phyloP scores from a whole-genome alignment of 2,329 filamentous ascomycete species.

The Neonectria magnoliae region DNA sequence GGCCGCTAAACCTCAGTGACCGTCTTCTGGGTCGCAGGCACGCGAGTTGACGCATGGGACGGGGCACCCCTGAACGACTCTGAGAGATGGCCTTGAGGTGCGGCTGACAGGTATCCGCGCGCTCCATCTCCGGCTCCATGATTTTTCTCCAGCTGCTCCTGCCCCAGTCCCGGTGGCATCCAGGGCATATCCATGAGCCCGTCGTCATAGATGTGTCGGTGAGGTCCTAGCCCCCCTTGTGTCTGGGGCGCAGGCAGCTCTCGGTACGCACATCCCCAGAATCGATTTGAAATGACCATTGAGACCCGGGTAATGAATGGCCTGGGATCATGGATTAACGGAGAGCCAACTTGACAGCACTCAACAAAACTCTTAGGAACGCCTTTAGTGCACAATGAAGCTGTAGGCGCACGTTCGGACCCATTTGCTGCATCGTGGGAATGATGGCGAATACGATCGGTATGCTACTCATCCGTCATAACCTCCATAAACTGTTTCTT shows the following conservation, averaged over 20 bases:
- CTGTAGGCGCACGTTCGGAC: conserved; percentile 2
- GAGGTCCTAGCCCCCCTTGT: conserved; percentile 27
- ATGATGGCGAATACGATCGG: conserved; percentile 7
- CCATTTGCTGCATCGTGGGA: conserved; percentile 6
- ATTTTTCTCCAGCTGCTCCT: conserved; percentile 33
- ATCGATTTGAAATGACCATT: conserved; percentile 29
- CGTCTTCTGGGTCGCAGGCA: conserved; percentile 44
- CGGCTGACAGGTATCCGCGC: conserved; percentile 29
- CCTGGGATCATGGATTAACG: conserved; percentile 33
- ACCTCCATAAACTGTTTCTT: background rate
- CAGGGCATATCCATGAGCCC: conserved; percentile 37
- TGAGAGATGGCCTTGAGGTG: conserved; percentile 26
- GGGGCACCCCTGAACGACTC: conserved; percentile 31
- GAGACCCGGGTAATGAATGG: conserved; percentile 35
- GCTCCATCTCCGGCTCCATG: conserved; percentile 42
- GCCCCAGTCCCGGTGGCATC: conserved; percentile 29
- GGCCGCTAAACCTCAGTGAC: conserved; percentile 47
- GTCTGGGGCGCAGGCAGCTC: conserved; percentile 39
- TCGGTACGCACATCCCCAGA: conserved; percentile 38
- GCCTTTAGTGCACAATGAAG: conserved; percentile 6
- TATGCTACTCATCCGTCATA: background rate
- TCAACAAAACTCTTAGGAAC: conserved; percentile 34
- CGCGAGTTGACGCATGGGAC: conserved; percentile 37
- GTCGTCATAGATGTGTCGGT: conserved; percentile 30
- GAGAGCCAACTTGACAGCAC: conserved; percentile 32